Evolutionary conservation across 176 grass and related monocot genomes (phyloP).

Genomic region (Avena sativa): DNA sequence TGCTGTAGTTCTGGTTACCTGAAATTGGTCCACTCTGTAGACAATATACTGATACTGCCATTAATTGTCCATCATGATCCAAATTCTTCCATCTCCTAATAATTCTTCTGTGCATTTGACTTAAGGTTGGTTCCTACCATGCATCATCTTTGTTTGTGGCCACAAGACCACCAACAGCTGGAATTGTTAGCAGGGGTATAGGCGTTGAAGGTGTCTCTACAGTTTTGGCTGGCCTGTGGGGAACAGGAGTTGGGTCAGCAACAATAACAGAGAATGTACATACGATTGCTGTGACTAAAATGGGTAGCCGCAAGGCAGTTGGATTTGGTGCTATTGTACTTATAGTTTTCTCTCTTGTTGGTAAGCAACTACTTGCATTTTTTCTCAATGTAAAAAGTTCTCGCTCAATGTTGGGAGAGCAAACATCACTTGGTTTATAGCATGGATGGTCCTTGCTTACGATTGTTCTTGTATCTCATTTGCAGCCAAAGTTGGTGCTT

Average conservation of each 20-base stretch:
- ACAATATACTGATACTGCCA: slow-evolving; percentile 1
- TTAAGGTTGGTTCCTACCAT: slow-evolving; percentile 94
- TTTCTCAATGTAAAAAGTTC: not conserved
- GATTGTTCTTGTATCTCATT: slow-evolving; percentile 37
- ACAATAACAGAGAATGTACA: slow-evolving; percentile 96
- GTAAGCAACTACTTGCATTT: slow-evolving; percentile 53
- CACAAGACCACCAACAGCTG: slow-evolving; percentile 86
- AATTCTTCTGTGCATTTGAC: slow-evolving; percentile 30
- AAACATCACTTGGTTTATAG: slow-evolving; percentile 19
- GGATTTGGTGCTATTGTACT: slow-evolving; percentile 90
- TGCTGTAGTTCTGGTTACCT: not conserved
- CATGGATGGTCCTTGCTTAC: slow-evolving; percentile 35
- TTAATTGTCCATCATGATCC: not conserved
- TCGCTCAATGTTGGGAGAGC: slow-evolving; percentile 8
- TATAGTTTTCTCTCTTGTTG: slow-evolving; percentile 76
- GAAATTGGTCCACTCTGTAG: slow-evolving; percentile 5
- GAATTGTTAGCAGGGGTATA: slow-evolving; percentile 93
- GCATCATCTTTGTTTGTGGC: slow-evolving; percentile 96
- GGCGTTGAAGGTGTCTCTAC: slow-evolving; percentile 87
- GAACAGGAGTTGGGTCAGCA: slow-evolving; percentile 88
- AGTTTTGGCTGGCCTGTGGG: slow-evolving; percentile 88
- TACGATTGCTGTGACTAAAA: slow-evolving; percentile 98
- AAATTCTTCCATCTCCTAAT: slow-evolving; percentile 33
- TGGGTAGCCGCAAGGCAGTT: slow-evolving; percentile 90
- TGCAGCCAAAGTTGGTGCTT: slow-evolving; percentile 90